Conservation (phyloP, 495 filamentous ascomycete genomes). For the Penicillium mononematosum region DNA sequence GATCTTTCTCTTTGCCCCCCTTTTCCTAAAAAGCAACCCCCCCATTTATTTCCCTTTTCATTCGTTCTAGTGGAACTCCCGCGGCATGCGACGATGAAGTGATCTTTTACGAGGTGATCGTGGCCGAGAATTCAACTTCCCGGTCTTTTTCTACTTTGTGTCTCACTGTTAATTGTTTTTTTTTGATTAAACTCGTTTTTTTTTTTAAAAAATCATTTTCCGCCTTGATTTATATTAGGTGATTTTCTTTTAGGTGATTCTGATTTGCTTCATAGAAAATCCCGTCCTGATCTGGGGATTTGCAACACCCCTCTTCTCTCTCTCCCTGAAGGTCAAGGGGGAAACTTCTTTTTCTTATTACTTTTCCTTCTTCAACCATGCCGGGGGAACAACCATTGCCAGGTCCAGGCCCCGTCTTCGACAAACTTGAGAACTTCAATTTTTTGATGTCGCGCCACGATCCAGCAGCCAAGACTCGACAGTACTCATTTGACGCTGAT, state of each 20-base stretch:
- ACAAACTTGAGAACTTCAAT: constrained; percentile 47
- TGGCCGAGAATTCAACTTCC: constrained; percentile 12
- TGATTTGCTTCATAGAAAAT: constrained; percentile 11
- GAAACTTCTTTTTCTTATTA: constrained; percentile 10
- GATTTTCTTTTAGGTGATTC: constrained; percentile 12
- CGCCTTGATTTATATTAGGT: constrained; percentile 1
- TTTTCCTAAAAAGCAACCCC: constrained; percentile 11
- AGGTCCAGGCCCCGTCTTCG: constrained; percentile 29
- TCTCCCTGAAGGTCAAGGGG: constrained; percentile 16
- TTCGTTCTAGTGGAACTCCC: constrained; percentile 12
- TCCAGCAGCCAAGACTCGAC: constrained; percentile 38
- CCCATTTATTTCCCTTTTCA: constrained; percentile 9
- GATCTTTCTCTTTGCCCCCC: not conserved
- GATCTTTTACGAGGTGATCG: not conserved
- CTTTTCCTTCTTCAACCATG: constrained; percentile 25
- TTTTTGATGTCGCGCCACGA: constrained; percentile 43
- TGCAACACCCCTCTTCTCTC: constrained; percentile 6
- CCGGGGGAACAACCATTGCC: constrained; percentile 40
- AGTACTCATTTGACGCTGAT: constrained; percentile 48
- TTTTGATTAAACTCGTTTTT: not conserved
- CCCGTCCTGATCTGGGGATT: constrained; percentile 29
- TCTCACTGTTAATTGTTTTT: not conserved
- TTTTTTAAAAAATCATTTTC: constrained; percentile 2
- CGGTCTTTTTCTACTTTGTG: constrained; percentile 1
- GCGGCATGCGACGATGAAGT: constrained; percentile 5